Conservation (phyloP, 148 eudicot species). For the Selenicereus undatus region DNA sequence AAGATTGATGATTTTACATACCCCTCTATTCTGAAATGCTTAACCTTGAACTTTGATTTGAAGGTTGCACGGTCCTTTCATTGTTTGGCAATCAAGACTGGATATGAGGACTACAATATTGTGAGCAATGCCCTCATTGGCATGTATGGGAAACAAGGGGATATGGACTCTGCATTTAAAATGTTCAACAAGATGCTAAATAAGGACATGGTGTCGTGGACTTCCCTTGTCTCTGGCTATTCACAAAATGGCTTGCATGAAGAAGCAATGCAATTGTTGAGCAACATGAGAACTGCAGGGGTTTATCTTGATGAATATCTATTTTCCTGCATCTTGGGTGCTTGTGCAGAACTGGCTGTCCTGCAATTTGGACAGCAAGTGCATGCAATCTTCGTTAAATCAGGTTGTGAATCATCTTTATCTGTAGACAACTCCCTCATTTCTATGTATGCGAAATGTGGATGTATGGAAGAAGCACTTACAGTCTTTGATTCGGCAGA, state of each 20-base stretch:
- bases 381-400: constrained; percentile 54
- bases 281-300: constrained; percentile 52
- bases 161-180: constrained; percentile 38
- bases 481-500: constrained; percentile 49
- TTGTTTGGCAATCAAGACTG: constrained; percentile 57
- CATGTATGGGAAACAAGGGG: constrained; percentile 63
- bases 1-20: constrained; percentile 61
- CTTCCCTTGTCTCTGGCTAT: constrained; percentile 59
- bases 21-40: constrained; percentile 62
- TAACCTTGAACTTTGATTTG: constrained; percentile 40
- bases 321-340: constrained; percentile 50
- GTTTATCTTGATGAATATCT: constrained; percentile 47
- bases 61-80: constrained; percentile 48
- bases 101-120: constrained; percentile 45
- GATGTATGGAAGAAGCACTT: constrained; percentile 59
- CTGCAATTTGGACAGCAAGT: constrained; percentile 66
- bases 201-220: constrained; percentile 72
- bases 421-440: constrained; percentile 66
- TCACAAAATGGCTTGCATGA: constrained; percentile 46
- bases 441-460: constrained; percentile 70
- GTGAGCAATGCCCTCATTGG: constrained; percentile 80
- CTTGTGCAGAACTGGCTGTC: constrained; percentile 57
- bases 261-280: constrained; percentile 54
- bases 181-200: constrained; percentile 40
- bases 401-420: constrained; percentile 37